Evolutionary conservation across 1,284 basidiomycete genomes (phyloP), one percentile per base, ranked within the genome.

Genomic region (Moniliophthora roreri): DNA sequence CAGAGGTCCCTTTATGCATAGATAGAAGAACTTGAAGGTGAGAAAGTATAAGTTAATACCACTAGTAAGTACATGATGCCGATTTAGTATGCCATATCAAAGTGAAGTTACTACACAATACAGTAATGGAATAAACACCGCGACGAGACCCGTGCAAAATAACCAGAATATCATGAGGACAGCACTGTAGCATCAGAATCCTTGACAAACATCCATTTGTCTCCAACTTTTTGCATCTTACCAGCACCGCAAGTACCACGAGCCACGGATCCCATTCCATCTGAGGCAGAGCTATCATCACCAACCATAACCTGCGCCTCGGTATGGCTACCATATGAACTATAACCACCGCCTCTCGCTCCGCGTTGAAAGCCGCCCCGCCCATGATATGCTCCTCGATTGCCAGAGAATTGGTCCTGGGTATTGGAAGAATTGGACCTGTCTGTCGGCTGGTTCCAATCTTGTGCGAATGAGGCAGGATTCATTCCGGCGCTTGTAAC

Each of bases 151-250:
- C 23, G 40, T 26, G 21, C 15, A 11, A 40, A 21, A 24, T 6
- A 15, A 16, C 15, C 55, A 53, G 24, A 32, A 20, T 39, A 44
- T 52, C 23, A 54, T 57, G 46, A 57, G 52, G 47, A 52, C 39
- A 49, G 23, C 20, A 26, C 45, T 20, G 52, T 39, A 20, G 9
- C 21, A 51, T 50, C 52, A 13, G 24, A 15, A 23, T 74, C 74
- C 57, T 74, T 79, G 59, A 85, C 80, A 69, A 87, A 89, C 55
- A 85, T 69, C 88, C 87, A 89, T 62, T 78, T 81, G 66, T 84
- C 88, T 35, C 82, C 87, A 16, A 89, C 73, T 62, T 75, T 80
- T 69, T 84, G 81, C 87, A 90, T 90, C 54, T 76, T 71, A 32
- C 85, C 85, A 13, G 73, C 71, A 28, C 51, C 45, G 16, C 51